These are phyloP conservation scores for Suzukiozyma palmioleophila DNA, from an alignment of 1,139 yeast species.

Conservation along the genomic window DNA sequence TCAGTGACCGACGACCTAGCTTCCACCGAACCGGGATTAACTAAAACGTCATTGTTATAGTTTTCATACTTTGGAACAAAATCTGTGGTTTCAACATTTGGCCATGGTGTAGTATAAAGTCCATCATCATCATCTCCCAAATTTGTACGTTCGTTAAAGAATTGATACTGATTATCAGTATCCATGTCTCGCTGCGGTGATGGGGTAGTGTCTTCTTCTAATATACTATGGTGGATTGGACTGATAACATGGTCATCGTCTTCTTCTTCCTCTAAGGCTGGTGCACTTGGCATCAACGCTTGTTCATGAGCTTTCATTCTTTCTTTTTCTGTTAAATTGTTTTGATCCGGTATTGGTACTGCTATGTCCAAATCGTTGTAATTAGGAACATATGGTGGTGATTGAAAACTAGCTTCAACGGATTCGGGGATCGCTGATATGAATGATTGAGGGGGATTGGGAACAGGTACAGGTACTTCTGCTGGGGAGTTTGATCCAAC, in stretches of 20 bases:
- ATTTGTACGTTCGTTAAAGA: constrained; percentile 1
- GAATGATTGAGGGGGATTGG: constrained; percentile 2
- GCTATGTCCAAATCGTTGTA: constrained; percentile 19
- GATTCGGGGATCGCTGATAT: constrained; percentile 14
- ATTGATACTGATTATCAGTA: constrained; percentile 9
- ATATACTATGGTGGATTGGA: constrained; percentile 8
- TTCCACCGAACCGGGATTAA: constrained; percentile 3
- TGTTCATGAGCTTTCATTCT: constrained; percentile 48
- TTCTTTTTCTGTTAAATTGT: constrained; percentile 48
- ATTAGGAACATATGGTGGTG: constrained; percentile 25
- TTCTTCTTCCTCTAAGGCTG: constrained; percentile 27
- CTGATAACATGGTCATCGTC: constrained; percentile 11
- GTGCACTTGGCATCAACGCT: constrained; percentile 60
- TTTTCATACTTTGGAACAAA: constrained; percentile 37
- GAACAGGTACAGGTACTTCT: neutral
- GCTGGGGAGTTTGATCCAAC: neutral
- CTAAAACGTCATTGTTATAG: constrained; percentile 24
- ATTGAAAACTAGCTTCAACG: constrained; percentile 11
- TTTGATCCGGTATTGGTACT: constrained; percentile 17
- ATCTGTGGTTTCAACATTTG: constrained; percentile 14
- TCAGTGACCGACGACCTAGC: neutral
- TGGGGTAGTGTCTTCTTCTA: constrained; percentile 1
- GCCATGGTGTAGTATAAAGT: constrained; percentile 14
- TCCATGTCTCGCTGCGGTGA: neutral
- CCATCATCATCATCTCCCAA: constrained; percentile 13